Evolutionary conservation across 2,329 filamentous ascomycete species (phyloP).

Genomic region (Diaporthe citrichinensis): DNA sequence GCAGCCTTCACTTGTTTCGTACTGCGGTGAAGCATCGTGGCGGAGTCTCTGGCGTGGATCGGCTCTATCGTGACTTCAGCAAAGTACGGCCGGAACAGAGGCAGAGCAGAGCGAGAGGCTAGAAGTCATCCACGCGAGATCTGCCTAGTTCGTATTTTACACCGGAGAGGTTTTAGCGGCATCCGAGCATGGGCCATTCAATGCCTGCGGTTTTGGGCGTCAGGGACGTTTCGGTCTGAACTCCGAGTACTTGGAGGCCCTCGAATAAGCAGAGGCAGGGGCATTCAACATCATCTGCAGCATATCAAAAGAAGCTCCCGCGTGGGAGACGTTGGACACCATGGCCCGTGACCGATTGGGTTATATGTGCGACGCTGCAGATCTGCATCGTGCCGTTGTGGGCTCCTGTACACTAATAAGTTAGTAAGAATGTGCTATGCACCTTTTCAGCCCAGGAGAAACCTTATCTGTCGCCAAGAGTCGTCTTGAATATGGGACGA

Average conservation of each 20-base stretch:
- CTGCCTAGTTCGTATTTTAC: neutral
- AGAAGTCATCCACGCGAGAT: neutral
- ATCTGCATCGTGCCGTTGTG: neutral
- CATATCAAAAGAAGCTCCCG: neutral
- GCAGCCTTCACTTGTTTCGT: neutral
- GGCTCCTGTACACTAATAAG: neutral
- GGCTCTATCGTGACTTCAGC: neutral
- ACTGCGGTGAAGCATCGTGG: neutral
- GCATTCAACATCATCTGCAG: neutral
- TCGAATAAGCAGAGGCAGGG: neutral
- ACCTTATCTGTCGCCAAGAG: constrained; percentile 17
- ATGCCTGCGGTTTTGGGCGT: constrained; percentile 4
- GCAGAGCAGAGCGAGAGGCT: neutral
- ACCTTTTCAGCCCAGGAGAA: constrained; percentile 24
- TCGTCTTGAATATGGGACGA: constrained; percentile 23
- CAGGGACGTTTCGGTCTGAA: constrained; percentile 21
- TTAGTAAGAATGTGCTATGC: neutral
- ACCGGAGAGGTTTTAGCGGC: constrained; percentile 4
- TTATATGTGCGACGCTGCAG: neutral
- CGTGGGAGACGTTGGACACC: neutral
- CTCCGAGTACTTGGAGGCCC: neutral
- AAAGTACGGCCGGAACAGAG: neutral
- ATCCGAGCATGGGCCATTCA: constrained; percentile 3
- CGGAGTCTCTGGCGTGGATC: neutral
- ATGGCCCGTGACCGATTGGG: neutral